Percentiles rank a stretch among this genome's conserved stretches.
Evolutionary conservation across 2,329 filamentous ascomycete species (phyloP).

Genomic region (Fusarium concolor): DNA sequence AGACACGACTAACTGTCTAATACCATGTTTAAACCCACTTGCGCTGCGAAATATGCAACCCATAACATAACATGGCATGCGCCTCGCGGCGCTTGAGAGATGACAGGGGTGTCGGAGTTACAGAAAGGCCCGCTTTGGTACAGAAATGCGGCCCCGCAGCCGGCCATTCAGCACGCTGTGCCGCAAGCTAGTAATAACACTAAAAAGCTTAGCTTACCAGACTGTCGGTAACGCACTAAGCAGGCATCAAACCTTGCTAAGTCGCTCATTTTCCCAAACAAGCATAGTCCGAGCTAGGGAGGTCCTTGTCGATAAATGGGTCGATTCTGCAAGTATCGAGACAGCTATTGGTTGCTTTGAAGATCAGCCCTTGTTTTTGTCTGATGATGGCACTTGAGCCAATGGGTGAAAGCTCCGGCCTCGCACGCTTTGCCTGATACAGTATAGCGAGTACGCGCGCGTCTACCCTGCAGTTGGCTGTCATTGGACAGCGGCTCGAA

Average conservation of each 20-base stretch:
- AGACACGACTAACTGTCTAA: constrained; percentile 34
- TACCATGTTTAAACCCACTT: constrained; percentile 32
- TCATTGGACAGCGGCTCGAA: constrained; percentile 51
- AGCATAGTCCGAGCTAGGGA: constrained; percentile 21
- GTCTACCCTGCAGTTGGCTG: constrained; percentile 43
- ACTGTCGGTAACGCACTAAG: constrained; percentile 53
- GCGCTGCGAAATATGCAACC: constrained; percentile 35
- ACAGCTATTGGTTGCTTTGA: constrained; percentile 34
- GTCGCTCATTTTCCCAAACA: constrained; percentile 17
- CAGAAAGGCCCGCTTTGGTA: constrained; percentile 3
- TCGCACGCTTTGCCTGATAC: constrained; percentile 25
- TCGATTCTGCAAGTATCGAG: too few relatives aligned
- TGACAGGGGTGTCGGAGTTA: constrained; percentile 41
- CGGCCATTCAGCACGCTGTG: constrained; percentile 46
- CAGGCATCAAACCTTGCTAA: constrained; percentile 10
- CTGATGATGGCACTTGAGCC: constrained; percentile 15
- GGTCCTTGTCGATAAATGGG: constrained; percentile 10
- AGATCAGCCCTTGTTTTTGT: constrained; percentile 21
- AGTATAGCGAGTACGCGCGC: constrained; percentile 46
- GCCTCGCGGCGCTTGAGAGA: constrained; percentile 35
- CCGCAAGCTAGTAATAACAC: constrained; percentile 27
- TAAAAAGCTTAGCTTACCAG: constrained; percentile 50
- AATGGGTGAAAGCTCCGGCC: constrained; percentile 47
- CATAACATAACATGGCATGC: constrained; percentile 36
- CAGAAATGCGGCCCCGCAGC: constrained; percentile 37